Evolutionary conservation across 2,329 filamentous ascomycete species (phyloP), one percentile per base, ranked within the genome.

Genomic region (Ambrosiella beaveri): DNA sequence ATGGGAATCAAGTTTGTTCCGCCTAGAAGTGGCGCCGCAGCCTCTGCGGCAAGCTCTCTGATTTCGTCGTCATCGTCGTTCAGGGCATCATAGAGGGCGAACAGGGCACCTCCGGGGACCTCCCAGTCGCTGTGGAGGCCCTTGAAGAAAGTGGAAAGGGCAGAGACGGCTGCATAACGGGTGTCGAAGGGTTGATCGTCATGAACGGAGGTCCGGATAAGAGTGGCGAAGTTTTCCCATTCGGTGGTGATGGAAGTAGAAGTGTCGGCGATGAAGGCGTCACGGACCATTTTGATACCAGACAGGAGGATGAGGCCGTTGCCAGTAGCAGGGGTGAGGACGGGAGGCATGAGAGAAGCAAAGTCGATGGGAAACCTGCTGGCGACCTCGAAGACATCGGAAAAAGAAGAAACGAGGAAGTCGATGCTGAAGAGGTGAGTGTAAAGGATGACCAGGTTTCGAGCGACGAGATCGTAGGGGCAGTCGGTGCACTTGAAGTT

Each of bases 11-110:
- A 69, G 35, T 67, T 64, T 17, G 68, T 63, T 13, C 68, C 70
- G 12, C 35, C 38, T 7, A 83, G 63, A 27, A 86, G 67, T 19
- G 65, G 66, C 4, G 69, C 66, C 0, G 76, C 73, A 1, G 78
- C 74, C 0, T 64, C 61, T 1, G 82, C 78, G 7, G 83, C 84
- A 0, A 78, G 68, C 39, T 84, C 78, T 50, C 91, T 81, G 62
- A 96, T 79, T 59, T 96, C 89, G 62, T 95, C 88, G 66, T 97
- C 91, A 66, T 97, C 91, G 66, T 97, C 93, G 65, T 87, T 86
- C 3, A 95, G 75, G 51, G 82, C 74, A 66, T 88, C 83, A 68
- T 93, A 90, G 1, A 91, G 71, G 2, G 83, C 74, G 4, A 88
- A 67, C 56, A 85, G 77, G 37, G 79, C 71, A 1, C 78, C 71